phyloP scores from a whole-genome alignment of 306 rosid species.

The Heteromeles arbutifolia region DNA sequence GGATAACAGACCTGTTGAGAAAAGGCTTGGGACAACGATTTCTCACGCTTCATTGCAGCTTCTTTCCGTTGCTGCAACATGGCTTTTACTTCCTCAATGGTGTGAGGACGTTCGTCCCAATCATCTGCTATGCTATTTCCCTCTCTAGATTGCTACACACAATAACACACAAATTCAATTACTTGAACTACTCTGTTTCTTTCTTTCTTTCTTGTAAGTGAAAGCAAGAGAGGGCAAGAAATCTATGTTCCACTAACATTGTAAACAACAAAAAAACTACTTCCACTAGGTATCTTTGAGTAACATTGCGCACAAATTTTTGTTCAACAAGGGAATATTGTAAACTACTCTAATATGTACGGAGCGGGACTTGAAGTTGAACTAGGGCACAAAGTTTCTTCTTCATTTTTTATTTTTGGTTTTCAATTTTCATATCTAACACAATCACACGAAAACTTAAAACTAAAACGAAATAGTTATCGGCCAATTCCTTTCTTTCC shows the following conservation, averaged over 20 bases:
- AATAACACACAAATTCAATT: not conserved
- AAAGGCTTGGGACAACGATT: constrained; percentile 60
- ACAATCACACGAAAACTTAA: not conserved
- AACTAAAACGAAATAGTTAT: not conserved
- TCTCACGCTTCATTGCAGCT: constrained; percentile 75
- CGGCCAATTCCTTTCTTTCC: not conserved
- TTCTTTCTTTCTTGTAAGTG: constrained; percentile 4
- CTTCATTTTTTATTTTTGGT: not conserved
- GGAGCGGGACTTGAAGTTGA: no score
- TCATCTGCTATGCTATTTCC: constrained; percentile 82
- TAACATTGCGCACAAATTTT: not conserved
- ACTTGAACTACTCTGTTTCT: not conserved
- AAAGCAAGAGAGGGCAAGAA: not conserved
- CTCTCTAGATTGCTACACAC: constrained; percentile 53
- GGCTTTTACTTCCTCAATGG: constrained; percentile 87
- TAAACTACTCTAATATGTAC: no score
- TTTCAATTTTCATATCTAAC: not conserved
- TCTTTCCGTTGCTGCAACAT: constrained; percentile 82
- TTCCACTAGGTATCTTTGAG: not conserved
- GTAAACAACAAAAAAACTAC: no score
- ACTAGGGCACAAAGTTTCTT: not conserved
- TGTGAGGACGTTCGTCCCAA: constrained; percentile 90
- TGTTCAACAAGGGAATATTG: no score
- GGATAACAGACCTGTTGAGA: constrained; percentile 68
- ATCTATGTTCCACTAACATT: not conserved